Base-by-base conservation (phyloP, 2,329 filamentous ascomycete species). In the Neospermospora avenae region DNA sequence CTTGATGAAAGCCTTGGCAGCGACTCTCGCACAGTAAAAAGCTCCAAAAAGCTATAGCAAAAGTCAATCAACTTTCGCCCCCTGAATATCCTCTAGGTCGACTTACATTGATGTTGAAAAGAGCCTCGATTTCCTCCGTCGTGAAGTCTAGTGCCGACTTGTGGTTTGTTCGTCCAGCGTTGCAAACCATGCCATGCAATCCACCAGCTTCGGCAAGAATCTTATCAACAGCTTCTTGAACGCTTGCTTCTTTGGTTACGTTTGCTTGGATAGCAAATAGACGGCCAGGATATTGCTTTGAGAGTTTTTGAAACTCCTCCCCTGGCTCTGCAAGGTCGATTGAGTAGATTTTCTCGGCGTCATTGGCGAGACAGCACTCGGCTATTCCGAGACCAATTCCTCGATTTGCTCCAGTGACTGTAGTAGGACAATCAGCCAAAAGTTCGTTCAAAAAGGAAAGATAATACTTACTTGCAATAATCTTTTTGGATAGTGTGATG, bases 91-190 rank as follows among this genome's bases (percentile, higher is more conserved):
- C 3, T 4, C 6, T 20, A 16, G 1, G 11, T 28, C 22, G 41
- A 51, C 55, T 41, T 55, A 65, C 71, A 59, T 80, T 79, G 0
- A 79, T 73, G 37, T 71, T 72, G 64, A 76, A 80, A 3, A 80
- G 63, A 11, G 72, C 69, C 59, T 78, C 74, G 39, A 80, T 76
- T 58, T 80, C 77, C 57, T 78, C 77, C 0, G 73, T 75, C 1
- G 76, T 80, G 52, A 80, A 82, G 24, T 82, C 78, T 5, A 81
- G 69, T 0, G 79, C 80, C 1, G 79, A 69, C 66, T 81, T 81
- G 63, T 82, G 80, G 65, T 81, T 80, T 13, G 79, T 82, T 14
- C 76, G 70, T 14, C 80, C 79, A 0, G 80, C 80, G 60, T 82
- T 81, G 24, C 74, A 76, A 2, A 81, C 78, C 72, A 83, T 78